phyloP scores from a whole-genome alignment of 139 green algal genomes.

The Chlorella sp. region DNA sequence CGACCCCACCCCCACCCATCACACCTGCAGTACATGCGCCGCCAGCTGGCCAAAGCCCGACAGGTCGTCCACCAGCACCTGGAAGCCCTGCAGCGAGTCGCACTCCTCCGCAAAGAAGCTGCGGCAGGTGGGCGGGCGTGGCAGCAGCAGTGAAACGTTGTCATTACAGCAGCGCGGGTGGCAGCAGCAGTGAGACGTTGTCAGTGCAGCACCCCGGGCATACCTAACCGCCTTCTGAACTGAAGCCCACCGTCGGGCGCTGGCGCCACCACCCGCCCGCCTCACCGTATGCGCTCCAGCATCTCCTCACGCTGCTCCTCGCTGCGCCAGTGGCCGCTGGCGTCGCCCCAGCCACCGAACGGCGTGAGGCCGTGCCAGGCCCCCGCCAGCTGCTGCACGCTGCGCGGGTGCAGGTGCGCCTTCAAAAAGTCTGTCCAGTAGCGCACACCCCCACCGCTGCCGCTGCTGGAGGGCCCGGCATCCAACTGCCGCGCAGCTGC shows the following conservation, averaged over 20 bases:
- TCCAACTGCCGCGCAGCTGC: constrained; percentile 51
- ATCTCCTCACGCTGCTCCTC: constrained; percentile 52
- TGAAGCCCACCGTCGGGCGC: too few species aligned
- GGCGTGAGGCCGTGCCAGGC: constrained; percentile 52
- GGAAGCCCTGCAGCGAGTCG: constrained; percentile 70
- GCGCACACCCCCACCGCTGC: constrained; percentile 1
- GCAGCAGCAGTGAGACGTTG: too few species aligned
- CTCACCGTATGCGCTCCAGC: constrained; percentile 52
- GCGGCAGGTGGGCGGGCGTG: neutral
- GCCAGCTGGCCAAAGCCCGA: constrained; percentile 59
- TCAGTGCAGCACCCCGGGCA: too few species aligned
- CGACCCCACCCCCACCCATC: neutral
- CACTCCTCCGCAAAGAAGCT: constrained; percentile 62
- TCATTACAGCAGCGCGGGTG: neutral
- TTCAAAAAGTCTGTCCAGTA: constrained; percentile 85
- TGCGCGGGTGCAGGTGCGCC: constrained; percentile 55
- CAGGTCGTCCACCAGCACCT: constrained; percentile 69
- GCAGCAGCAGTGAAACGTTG: neutral
- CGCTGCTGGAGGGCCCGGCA: neutral
- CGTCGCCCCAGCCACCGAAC: constrained; percentile 52
- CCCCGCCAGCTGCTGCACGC: constrained; percentile 54
- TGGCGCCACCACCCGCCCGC: neutral
- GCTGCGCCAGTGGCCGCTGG: neutral
- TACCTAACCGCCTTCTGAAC: too few species aligned
- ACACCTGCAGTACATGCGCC: constrained; percentile 45